phyloP scores from a whole-genome alignment of 1,284 basidiomycete species.

The Trichosporon sp. region DNA sequence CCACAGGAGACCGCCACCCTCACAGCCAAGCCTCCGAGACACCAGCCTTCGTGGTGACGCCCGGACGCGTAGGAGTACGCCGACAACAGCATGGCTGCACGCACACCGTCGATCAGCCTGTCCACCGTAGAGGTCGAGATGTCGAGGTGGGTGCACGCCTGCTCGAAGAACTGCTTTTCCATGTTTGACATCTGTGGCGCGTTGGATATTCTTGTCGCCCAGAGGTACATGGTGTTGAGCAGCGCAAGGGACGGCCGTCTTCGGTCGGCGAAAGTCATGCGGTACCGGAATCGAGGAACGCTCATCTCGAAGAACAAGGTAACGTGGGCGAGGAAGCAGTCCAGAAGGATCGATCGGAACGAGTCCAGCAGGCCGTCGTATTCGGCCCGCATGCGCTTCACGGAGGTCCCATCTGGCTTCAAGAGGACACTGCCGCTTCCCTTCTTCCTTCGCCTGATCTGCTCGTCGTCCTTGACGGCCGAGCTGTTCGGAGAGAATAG shows the following conservation, averaged over 20 bases:
- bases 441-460: slow-evolving; percentile 12
- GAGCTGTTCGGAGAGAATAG: slow-evolving; percentile 42
- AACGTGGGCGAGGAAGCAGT: slow-evolving; percentile 47
- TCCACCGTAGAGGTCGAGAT: slow-evolving; percentile 44
- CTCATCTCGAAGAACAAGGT: slow-evolving; percentile 53
- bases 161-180: slow-evolving; percentile 47
- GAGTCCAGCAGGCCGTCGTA: slow-evolving; percentile 45
- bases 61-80: slow-evolving; percentile 50
- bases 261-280: slow-evolving; percentile 48
- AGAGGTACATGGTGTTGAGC: slow-evolving; percentile 54
- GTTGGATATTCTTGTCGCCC: slow-evolving; percentile 50
- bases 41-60: slow-evolving; percentile 51
- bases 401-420: slow-evolving; percentile 16
- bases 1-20: slow-evolving; percentile 49
- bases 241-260: slow-evolving; percentile 47
- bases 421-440: neutral
- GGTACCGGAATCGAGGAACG: slow-evolving; percentile 49
- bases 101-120: slow-evolving; percentile 48
- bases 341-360: slow-evolving; percentile 42
- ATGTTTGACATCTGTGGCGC: slow-evolving; percentile 40
- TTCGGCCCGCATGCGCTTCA: slow-evolving; percentile 34
- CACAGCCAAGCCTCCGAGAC: slow-evolving; percentile 43
- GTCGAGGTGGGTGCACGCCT: slow-evolving; percentile 45
- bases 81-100: slow-evolving; percentile 48
- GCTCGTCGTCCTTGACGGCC: slow-evolving; percentile 31